Evolutionary conservation across 805 yeast species (phyloP).

Genomic region (Candida jianshihensis): DNA sequence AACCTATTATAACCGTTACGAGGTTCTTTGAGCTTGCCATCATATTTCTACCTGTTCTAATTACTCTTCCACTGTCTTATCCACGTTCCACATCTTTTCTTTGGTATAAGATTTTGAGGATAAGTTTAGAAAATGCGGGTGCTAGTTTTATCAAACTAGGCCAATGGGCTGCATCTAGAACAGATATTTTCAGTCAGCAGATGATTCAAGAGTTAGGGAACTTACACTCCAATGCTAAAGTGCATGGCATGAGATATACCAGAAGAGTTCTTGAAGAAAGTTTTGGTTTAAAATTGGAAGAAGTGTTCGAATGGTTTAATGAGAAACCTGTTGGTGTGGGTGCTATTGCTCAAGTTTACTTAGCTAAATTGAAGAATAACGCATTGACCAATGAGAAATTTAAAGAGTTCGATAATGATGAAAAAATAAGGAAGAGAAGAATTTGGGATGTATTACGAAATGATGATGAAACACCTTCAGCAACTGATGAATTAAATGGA

Average conservation of each 20-base stretch:
- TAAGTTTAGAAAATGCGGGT: conserved; percentile 77
- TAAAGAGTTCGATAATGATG: conserved; percentile 18
- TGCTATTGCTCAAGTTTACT: conserved; percentile 94
- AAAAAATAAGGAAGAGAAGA: conserved; percentile 17
- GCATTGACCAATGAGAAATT: conserved; percentile 25
- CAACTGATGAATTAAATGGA: conserved; percentile 27
- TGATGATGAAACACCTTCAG: conserved; percentile 10
- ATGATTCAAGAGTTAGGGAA: conserved; percentile 49
- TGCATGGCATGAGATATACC: conserved; percentile 63
- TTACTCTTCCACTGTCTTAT: conserved; percentile 50
- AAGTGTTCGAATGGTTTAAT: conserved; percentile 73
- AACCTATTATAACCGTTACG: conserved; percentile 61
- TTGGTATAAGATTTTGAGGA: conserved; percentile 65
- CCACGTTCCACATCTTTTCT: conserved; percentile 25
- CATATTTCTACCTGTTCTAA: conserved; percentile 64
- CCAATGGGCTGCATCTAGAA: conserved; percentile 98
- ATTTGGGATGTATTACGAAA: conserved; percentile 7
- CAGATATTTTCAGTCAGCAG: conserved; percentile 85
- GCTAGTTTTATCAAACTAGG: conserved; percentile 90
- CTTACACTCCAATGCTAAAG: conserved; percentile 76
- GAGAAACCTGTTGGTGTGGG: conserved; percentile 90
- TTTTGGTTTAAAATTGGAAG: conserved; percentile 51
- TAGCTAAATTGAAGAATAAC: conserved; percentile 53
- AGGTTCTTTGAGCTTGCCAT: conserved; percentile 63
- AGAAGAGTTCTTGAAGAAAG: conserved; percentile 49